Conservation (phyloP, 345 rosid genomes). For the Lumnitzera racemosa region DNA sequence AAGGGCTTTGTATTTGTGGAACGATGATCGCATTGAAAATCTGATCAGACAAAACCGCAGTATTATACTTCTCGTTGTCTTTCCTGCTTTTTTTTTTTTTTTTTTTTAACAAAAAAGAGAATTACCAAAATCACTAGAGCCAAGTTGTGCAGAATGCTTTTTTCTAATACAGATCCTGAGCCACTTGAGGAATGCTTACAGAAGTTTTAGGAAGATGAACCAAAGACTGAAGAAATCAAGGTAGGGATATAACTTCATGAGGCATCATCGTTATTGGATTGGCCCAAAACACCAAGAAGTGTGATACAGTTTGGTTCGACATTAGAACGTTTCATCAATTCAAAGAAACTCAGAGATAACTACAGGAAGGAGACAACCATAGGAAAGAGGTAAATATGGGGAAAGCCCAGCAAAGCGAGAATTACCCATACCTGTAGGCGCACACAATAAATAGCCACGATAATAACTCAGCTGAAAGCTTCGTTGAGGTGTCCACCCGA, state of each 20-base stretch:
- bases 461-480: no score
- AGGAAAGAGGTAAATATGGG: no score
- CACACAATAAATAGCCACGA: no score
- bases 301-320: no score
- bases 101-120: constrained; percentile 22
- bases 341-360: no score
- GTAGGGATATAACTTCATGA: neutral
- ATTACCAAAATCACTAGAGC: constrained; percentile 52
- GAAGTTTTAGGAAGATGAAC: constrained; percentile 45
- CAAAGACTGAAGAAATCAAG: constrained; percentile 25
- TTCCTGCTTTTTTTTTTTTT: constrained; percentile 33
- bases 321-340: no score
- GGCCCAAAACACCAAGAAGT: no score
- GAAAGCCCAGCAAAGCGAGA: no score
- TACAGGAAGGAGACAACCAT: no score
- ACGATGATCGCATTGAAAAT: constrained; percentile 62
- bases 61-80: constrained; percentile 48
- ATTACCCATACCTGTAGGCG: no score
- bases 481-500: no score
- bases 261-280: no score
- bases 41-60: constrained; percentile 48
- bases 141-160: constrained; percentile 56
- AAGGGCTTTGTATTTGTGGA: constrained; percentile 64
- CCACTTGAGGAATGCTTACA: constrained; percentile 40
- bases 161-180: constrained; percentile 47